Conservation (phyloP, 805 yeast genomes). For the Wickerhamiella cacticola region DNA sequence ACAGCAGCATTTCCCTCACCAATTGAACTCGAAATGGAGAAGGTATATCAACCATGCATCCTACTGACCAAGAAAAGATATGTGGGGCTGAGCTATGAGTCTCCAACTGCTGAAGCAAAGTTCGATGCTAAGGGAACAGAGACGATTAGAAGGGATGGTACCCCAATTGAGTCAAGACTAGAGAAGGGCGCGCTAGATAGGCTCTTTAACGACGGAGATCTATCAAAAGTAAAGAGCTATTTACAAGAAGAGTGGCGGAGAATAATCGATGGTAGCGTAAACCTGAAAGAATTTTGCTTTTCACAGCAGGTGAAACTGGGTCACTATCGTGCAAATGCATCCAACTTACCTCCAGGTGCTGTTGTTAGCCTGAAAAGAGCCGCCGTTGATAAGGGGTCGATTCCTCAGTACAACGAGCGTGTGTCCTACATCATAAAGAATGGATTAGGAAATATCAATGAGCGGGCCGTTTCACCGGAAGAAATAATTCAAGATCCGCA, state of each 20-base stretch:
- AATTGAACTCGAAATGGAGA: constrained; percentile 73
- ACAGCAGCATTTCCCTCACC: constrained; percentile 69
- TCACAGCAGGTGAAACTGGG: constrained; percentile 85
- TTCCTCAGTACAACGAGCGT: constrained; percentile 80
- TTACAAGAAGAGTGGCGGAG: constrained; percentile 55
- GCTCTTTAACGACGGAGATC: constrained; percentile 59
- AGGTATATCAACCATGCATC: constrained; percentile 80
- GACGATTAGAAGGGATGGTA: constrained; percentile 87
- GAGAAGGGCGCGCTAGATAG: constrained; percentile 56
- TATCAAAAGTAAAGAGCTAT: constrained; percentile 57
- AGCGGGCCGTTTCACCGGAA: constrained; percentile 69
- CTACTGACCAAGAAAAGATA: constrained; percentile 79
- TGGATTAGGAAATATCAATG: constrained; percentile 51
- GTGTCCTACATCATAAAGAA: constrained; percentile 74
- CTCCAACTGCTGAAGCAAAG: constrained; percentile 43
- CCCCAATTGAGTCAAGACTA: constrained; percentile 79
- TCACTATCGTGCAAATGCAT: constrained; percentile 40
- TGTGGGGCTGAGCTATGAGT: constrained; percentile 73
- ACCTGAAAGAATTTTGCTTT: constrained; percentile 77
- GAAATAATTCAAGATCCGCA: constrained; percentile 42
- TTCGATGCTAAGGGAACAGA: constrained; percentile 97
- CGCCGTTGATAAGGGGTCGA: constrained; percentile 54
- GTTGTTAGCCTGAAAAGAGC: constrained; percentile 54
- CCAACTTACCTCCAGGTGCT: constrained; percentile 79
- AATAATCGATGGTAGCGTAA: constrained; percentile 48